Evolutionary conservation across 2,329 filamentous ascomycete genomes (phyloP).

Genomic region (Aspergillus pseudonomiae): DNA sequence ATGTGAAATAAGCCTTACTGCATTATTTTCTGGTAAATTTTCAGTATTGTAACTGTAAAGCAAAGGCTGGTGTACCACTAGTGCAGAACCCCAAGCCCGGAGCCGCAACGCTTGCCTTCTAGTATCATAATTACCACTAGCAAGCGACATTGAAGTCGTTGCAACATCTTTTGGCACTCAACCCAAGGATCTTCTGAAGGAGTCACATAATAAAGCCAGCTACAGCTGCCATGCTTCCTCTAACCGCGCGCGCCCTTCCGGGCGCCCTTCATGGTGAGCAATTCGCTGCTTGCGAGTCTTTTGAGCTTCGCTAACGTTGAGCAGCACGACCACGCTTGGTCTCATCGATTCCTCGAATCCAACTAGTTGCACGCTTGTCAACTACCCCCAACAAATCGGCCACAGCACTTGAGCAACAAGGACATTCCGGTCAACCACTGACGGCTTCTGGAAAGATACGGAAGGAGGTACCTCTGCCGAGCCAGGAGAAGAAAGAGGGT

Average conservation of each 20-base stretch:
- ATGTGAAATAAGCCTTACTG: not conserved
- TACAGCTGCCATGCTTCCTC: constrained; percentile 28
- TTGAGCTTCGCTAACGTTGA: constrained; percentile 22
- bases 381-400: constrained; percentile 48
- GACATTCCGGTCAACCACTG: constrained; percentile 36
- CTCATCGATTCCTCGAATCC: constrained; percentile 37
- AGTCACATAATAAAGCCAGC: not conserved
- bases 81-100: constrained; percentile 11
- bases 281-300: constrained; percentile 3
- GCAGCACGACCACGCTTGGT: constrained; percentile 33
- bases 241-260: constrained; percentile 29
- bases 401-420: constrained; percentile 44
- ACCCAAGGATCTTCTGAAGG: not conserved
- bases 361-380: constrained; percentile 43
- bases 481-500: constrained; percentile 54
- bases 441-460: constrained; percentile 49
- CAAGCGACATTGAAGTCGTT: not conserved
- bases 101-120: constrained; percentile 3
- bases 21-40: not conserved
- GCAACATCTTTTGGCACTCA: not conserved
- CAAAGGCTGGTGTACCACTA: constrained; percentile 15
- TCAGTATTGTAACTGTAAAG: constrained; percentile 11
- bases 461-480: constrained; percentile 52
- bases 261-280: constrained; percentile 33
- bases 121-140: not conserved